Evolutionary conservation across 208 protist species (phyloP).

Genomic region (Strigomonas culicis): DNA sequence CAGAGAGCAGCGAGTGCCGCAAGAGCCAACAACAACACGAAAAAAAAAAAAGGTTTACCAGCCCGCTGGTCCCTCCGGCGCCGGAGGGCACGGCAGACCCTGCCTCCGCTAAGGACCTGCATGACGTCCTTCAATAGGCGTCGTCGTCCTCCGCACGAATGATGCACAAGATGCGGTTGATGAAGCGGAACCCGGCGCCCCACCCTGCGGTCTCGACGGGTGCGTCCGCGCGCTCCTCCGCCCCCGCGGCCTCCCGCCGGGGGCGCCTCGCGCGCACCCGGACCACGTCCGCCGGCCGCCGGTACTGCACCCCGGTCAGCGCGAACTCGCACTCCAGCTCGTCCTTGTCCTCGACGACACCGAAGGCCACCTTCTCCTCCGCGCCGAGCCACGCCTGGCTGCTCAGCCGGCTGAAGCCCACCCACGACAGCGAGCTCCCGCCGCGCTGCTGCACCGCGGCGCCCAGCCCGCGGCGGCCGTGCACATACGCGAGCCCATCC

Average conservation of each 20-base stretch:
- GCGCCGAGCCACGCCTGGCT: conserved; percentile 34
- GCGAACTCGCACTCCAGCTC: conserved; percentile 40
- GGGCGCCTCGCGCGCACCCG: too few relatives aligned
- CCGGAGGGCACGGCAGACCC: too few relatives aligned
- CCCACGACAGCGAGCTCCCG: conserved; percentile 28
- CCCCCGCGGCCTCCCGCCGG: too few relatives aligned
- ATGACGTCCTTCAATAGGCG: too few relatives aligned
- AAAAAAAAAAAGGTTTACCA: too few relatives aligned
- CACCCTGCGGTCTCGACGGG: not conserved
- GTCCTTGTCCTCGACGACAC: conserved; percentile 11
- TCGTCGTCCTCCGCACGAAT: not conserved
- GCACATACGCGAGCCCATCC: conserved; percentile 28
- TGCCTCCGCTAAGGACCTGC: too few relatives aligned
- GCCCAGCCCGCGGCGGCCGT: conserved; percentile 14
- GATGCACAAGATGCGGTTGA: not conserved
- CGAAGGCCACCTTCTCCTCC: conserved; percentile 15
- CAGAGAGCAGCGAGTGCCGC: too few relatives aligned
- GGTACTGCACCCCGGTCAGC: conserved; percentile 17
- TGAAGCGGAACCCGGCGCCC: not conserved
- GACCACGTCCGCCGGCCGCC: not conserved
- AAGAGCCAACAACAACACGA: too few relatives aligned
- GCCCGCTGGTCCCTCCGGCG: too few relatives aligned
- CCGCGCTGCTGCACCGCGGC: conserved; percentile 16
- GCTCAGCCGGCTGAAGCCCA: conserved; percentile 65
- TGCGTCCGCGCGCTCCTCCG: too few relatives aligned